phyloP scores from a whole-genome alignment of 345 rosid species.

The Geranium rotundifolium region DNA sequence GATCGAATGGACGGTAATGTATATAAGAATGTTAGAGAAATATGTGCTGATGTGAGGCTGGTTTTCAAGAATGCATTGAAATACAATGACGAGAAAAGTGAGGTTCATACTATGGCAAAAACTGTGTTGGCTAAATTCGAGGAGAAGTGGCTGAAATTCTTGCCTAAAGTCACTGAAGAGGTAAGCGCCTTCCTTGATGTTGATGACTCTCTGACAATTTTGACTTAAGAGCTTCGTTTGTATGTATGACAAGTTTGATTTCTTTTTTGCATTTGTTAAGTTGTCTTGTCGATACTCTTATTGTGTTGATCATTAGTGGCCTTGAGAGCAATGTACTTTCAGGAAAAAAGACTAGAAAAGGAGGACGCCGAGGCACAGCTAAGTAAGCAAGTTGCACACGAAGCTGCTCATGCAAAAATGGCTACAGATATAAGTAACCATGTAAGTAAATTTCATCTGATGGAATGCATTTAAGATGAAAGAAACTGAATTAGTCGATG shows the following conservation, averaged over 20 bases:
- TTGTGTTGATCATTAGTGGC: background rate
- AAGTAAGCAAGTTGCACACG: slow-evolving; percentile 49
- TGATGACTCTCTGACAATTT: background rate
- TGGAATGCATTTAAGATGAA: background rate
- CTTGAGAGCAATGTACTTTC: background rate
- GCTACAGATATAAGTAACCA: slow-evolving; percentile 54
- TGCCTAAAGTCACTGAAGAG: slow-evolving; percentile 79
- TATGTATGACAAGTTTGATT: background rate
- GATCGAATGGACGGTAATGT: slow-evolving; percentile 60
- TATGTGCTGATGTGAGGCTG: slow-evolving; percentile 69
- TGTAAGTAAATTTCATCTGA: slow-evolving; percentile 14
- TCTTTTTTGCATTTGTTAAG: too few relatives aligned
- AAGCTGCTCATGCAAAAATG: slow-evolving; percentile 60
- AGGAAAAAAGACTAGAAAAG: slow-evolving; percentile 63
- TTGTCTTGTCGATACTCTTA: background rate
- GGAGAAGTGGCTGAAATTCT: slow-evolving; percentile 69
- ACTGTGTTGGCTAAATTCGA: slow-evolving; percentile 64
- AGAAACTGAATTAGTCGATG: background rate
- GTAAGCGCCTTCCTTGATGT: slow-evolving; percentile 11
- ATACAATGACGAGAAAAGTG: slow-evolving; percentile 62
- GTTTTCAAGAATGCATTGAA: slow-evolving; percentile 90
- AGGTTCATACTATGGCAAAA: slow-evolving; percentile 71
- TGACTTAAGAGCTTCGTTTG: background rate
- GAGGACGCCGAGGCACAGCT: slow-evolving; percentile 51
- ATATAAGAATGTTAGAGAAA: slow-evolving; percentile 68